phyloP scores from a whole-genome alignment of 1,139 yeast genomes.

The Kurtzmaniella quercitrusa region DNA sequence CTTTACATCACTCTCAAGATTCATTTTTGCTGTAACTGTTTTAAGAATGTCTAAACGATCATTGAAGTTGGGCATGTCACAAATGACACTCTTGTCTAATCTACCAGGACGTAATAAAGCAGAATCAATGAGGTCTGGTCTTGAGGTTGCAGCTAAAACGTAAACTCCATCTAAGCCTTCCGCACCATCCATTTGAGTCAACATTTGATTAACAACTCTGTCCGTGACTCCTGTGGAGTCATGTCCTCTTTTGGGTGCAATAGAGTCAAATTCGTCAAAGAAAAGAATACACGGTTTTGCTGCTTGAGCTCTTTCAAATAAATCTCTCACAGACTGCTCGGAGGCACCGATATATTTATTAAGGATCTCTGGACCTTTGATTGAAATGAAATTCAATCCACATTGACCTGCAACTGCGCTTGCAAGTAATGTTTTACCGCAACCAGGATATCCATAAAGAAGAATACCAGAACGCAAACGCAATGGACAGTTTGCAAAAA shows the following conservation, averaged over 20 bases:
- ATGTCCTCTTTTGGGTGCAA: slow-evolving; percentile 97
- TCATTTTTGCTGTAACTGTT: slow-evolving; percentile 59
- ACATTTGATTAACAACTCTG: slow-evolving; percentile 92
- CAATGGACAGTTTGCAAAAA: slow-evolving; percentile 82
- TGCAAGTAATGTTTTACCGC: slow-evolving; percentile 92
- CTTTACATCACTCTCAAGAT: slow-evolving; percentile 46
- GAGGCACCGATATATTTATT: slow-evolving; percentile 97
- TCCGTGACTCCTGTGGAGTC: slow-evolving; percentile 98
- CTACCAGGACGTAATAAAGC: slow-evolving; percentile 95
- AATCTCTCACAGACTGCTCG: slow-evolving; percentile 89
- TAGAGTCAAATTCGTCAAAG: slow-evolving; percentile 95
- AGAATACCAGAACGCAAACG: slow-evolving; percentile 85
- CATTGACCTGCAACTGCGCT: slow-evolving; percentile 94
- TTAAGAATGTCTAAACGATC: slow-evolving; percentile 73
- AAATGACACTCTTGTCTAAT: slow-evolving; percentile 84
- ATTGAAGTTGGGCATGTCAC: slow-evolving; percentile 74
- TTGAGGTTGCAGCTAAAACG: slow-evolving; percentile 91
- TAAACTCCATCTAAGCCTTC: slow-evolving; percentile 97
- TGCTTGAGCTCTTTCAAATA: slow-evolving; percentile 90
- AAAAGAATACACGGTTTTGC: slow-evolving; percentile 93
- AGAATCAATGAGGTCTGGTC: slow-evolving; percentile 94
- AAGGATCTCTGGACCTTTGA: slow-evolving; percentile 94
- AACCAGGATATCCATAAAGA: slow-evolving; percentile 94
- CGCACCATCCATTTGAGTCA: slow-evolving; percentile 99
- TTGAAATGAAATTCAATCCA: slow-evolving; percentile 88